These are phyloP conservation scores for Pyrrhoderma lamaoense DNA, from an alignment of 1,284 basidiomycete genomes.

Conservation along the genomic window DNA sequence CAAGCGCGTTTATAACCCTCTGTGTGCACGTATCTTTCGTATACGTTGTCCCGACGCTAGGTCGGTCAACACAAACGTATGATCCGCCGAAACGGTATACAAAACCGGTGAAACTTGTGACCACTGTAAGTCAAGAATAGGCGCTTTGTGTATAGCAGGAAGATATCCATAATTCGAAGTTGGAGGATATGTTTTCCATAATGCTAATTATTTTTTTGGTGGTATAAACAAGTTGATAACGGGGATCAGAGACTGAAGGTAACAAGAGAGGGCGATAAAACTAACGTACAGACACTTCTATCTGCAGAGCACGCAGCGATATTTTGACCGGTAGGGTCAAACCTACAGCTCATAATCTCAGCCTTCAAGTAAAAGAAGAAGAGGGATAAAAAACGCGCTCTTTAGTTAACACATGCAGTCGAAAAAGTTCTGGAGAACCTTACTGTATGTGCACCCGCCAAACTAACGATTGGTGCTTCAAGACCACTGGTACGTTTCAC, in stretches of 20 bases:
- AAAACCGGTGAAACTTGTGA: constrained; percentile 63
- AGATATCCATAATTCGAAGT: constrained; percentile 78
- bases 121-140: constrained; percentile 77
- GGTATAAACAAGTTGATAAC: constrained; percentile 5
- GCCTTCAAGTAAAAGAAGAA: constrained; percentile 35
- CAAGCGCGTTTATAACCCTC: constrained; percentile 86
- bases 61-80: constrained; percentile 68
- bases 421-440: constrained; percentile 22
- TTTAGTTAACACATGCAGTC: neutral
- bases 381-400: neutral
- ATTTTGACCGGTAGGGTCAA: constrained; percentile 76
- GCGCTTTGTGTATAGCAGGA: constrained; percentile 67
- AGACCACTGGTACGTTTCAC: constrained; percentile 72
- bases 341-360: constrained; percentile 73
- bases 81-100: constrained; percentile 81
- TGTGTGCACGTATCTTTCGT: constrained; percentile 74
- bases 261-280: neutral
- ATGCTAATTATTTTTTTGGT: constrained; percentile 42
- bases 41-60: constrained; percentile 70
- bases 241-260: neutral
- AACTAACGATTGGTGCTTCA: constrained; percentile 74
- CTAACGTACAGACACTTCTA: constrained; percentile 62
- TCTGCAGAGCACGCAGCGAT: constrained; percentile 80
- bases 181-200: constrained; percentile 77
- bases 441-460: constrained; percentile 70